Evolutionary conservation across 1,284 basidiomycete species (phyloP).

Genomic region (Rhodotorula glutinis): DNA sequence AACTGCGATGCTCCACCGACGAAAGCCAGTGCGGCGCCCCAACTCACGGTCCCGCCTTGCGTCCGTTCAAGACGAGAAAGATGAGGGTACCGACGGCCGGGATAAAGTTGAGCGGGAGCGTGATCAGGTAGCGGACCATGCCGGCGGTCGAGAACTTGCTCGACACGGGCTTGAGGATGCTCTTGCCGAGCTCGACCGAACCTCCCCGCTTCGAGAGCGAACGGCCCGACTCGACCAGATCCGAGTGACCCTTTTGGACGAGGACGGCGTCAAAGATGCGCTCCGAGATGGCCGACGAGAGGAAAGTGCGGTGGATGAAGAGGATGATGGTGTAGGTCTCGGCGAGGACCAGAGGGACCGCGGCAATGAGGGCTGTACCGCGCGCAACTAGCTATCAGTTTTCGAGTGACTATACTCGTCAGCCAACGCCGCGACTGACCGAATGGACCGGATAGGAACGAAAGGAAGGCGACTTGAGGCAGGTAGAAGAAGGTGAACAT

Average conservation of each 20-base stretch:
- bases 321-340: slow-evolving; percentile 52
- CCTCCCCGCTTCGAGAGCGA: slow-evolving; percentile 38
- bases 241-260: slow-evolving; percentile 47
- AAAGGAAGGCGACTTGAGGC: slow-evolving; percentile 64
- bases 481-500: slow-evolving; percentile 65
- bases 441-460: slow-evolving; percentile 62
- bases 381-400: too few species aligned
- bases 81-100: slow-evolving; percentile 64
- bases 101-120: slow-evolving; percentile 63
- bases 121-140: slow-evolving; percentile 55
- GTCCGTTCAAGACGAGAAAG: slow-evolving; percentile 51
- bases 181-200: slow-evolving; percentile 49
- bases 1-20: background rate
- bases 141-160: slow-evolving; percentile 37
- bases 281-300: slow-evolving; percentile 52
- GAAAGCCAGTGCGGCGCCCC: too few species aligned
- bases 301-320: slow-evolving; percentile 54
- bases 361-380: slow-evolving; percentile 47
- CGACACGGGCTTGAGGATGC: slow-evolving; percentile 49
- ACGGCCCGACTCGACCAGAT: slow-evolving; percentile 50
- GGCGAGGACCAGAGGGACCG: slow-evolving; percentile 52
- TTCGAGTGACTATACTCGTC: background rate
- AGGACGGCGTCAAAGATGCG: slow-evolving; percentile 52
- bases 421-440: slow-evolving; percentile 34
- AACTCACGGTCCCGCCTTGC: slow-evolving; percentile 35